Percentiles rank a stretch among this genome's conserved stretches.
These are phyloP conservation scores for Schizonepeta tenuifolia DNA, from an alignment of 257 asterid species.

Conservation along the genomic window DNA sequence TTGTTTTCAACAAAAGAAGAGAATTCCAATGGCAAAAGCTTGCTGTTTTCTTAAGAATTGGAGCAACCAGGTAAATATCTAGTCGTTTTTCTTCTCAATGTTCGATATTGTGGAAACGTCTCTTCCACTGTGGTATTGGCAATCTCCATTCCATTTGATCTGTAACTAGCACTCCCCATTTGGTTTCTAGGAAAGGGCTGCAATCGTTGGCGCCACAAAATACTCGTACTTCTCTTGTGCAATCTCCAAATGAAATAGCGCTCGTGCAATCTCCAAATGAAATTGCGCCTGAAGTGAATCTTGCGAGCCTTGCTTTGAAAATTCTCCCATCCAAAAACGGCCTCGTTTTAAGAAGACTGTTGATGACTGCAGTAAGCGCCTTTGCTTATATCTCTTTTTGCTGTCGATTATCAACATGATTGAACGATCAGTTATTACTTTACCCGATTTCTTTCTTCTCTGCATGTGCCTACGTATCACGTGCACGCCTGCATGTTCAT, in stretches of 20 bases:
- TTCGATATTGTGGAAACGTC: conserved; percentile 5
- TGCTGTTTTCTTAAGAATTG: conserved; percentile 72
- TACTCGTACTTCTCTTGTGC: conserved; percentile 48
- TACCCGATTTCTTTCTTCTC: background rate
- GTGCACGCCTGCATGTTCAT: background rate
- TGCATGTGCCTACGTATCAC: background rate
- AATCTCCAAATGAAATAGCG: too few relatives aligned
- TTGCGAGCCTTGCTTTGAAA: conserved; percentile 68
- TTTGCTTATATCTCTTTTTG: conserved; percentile 28
- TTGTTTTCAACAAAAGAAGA: conserved; percentile 75
- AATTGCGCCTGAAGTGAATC: conserved; percentile 55
- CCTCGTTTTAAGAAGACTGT: conserved; percentile 76
- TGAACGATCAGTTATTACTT: background rate
- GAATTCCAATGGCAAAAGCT: conserved; percentile 91
- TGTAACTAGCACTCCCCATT: conserved; percentile 25
- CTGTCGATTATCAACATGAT: conserved; percentile 1
- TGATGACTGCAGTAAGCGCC: conserved; percentile 82
- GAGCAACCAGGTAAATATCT: conserved; percentile 67
- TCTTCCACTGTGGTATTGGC: conserved; percentile 9
- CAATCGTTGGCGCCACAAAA: conserved; percentile 49
- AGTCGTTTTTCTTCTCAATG: conserved; percentile 7
- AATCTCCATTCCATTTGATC: background rate
- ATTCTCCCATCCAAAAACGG: conserved; percentile 86
- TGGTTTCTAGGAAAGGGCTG: conserved; percentile 65
- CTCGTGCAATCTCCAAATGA: conserved; percentile 46